Percentiles rank a stretch among this genome's conserved stretches.
Evolutionary conservation across 495 filamentous ascomycete species (phyloP).

Genomic region (Saxispiralis lemnorum): DNA sequence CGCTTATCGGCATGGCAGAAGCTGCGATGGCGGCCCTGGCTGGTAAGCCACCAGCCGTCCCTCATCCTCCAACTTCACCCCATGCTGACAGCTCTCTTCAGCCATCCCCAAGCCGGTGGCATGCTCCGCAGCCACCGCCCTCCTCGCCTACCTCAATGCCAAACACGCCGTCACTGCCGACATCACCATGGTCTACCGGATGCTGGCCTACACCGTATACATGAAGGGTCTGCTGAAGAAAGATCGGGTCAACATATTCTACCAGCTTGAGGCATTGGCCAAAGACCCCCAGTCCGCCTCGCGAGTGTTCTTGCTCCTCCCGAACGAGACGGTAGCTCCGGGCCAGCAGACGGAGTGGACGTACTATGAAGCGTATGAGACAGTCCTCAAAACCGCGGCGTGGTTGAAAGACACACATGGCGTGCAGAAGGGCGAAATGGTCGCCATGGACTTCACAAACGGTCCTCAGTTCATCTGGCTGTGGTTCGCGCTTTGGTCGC

Average conservation of each 20-base stretch:
- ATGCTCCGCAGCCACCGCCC: conserved; percentile 42
- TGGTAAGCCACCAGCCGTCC: too few species aligned
- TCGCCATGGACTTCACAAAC: conserved; percentile 82
- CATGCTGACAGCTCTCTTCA: neutral
- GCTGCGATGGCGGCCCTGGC: too few species aligned
- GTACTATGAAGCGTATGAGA: conserved; percentile 64
- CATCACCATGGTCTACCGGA: conserved; percentile 32
- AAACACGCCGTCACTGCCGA: conserved; percentile 53
- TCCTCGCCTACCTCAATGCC: conserved; percentile 68
- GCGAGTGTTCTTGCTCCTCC: conserved; percentile 49
- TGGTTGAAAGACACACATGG: conserved; percentile 61
- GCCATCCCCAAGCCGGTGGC: conserved; percentile 3
- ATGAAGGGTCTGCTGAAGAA: conserved; percentile 27
- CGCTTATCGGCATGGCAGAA: too few species aligned
- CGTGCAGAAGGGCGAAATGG: conserved; percentile 59
- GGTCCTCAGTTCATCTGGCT: conserved; percentile 66
- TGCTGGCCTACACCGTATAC: conserved; percentile 29
- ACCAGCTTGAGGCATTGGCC: conserved; percentile 55
- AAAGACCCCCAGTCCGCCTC: conserved; percentile 36
- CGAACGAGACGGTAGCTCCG: neutral
- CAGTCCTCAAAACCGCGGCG: conserved; percentile 55
- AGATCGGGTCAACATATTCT: conserved; percentile 60
- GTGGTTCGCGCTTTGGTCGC: conserved; percentile 70
- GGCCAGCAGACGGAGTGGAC: conserved; percentile 53
- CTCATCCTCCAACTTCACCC: too few species aligned